These are phyloP conservation scores for Vitis labrusca DNA, from an alignment of 164 flowering plant genomes.

Conservation along the genomic window DNA sequence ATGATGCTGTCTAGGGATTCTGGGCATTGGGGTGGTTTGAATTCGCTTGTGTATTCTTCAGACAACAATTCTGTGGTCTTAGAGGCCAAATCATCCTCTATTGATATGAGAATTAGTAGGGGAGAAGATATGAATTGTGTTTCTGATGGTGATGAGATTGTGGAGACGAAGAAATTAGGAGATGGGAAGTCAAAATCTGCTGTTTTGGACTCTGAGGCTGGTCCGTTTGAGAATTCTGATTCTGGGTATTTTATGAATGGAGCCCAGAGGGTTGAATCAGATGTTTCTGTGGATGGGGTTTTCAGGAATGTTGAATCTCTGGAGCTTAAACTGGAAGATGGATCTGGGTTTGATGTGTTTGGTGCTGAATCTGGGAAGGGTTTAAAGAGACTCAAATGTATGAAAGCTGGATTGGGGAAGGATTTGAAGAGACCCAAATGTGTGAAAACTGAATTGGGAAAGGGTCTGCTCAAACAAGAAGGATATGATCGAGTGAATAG, in stretches of 20 bases:
- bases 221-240: constrained; percentile 32
- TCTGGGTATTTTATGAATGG: constrained; percentile 35
- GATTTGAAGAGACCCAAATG: constrained; percentile 11
- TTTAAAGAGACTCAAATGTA: constrained; percentile 1
- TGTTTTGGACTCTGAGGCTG: constrained; percentile 9
- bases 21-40: constrained; percentile 34
- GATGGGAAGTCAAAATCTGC: constrained; percentile 29
- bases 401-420: constrained; percentile 20
- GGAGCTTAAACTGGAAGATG: constrained; percentile 18
- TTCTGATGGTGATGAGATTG: constrained; percentile 17
- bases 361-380: constrained; percentile 24
- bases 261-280: constrained; percentile 32
- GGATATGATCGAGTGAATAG: constrained; percentile 16
- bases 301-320: constrained; percentile 23
- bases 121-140: constrained; percentile 17
- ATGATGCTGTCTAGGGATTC: constrained; percentile 86
- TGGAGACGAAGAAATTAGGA: constrained; percentile 25
- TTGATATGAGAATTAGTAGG: constrained; percentile 19
- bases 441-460: constrained; percentile 22
- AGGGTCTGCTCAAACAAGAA: constrained; percentile 15
- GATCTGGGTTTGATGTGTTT: constrained; percentile 21
- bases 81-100: constrained; percentile 54
- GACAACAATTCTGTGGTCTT: constrained; percentile 63
- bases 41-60: constrained; percentile 61
- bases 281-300: constrained; percentile 41